Conservation (phyloP, 2,329 filamentous ascomycete genomes). For the Bipolaris oryzae region DNA sequence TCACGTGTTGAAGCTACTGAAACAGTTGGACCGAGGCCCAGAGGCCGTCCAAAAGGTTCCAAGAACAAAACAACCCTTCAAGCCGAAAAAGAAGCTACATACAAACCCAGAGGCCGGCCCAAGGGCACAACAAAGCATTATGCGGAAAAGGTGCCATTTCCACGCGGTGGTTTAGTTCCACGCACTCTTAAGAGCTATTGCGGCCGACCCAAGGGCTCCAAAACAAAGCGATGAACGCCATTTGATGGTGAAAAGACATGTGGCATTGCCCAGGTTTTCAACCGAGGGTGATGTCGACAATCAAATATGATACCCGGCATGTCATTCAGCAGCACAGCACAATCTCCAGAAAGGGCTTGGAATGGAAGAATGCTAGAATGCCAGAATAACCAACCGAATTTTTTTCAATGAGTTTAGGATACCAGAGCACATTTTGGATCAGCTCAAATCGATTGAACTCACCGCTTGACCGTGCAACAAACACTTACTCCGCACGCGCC, state of each 20-base stretch:
- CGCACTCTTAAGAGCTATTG: not conserved
- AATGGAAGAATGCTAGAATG: not conserved
- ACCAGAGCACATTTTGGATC: not conserved
- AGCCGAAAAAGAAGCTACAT: not conserved
- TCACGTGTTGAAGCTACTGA: not conserved
- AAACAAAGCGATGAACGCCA: conserved; percentile 14
- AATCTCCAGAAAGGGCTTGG: not conserved
- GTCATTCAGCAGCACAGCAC: not conserved
- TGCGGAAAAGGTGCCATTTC: conserved; percentile 1
- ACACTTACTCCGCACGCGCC: not conserved
- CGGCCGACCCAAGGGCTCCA: conserved; percentile 28
- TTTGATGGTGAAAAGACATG: not conserved
- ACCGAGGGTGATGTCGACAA: not conserved
- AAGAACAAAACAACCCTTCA: not conserved
- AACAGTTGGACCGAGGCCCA: not conserved
- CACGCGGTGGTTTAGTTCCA: conserved; percentile 7
- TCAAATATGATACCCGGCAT: not conserved
- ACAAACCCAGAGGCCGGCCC: conserved; percentile 7
- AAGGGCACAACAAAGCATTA: not conserved
- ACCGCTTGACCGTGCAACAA: not conserved
- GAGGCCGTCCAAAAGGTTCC: conserved; percentile 4
- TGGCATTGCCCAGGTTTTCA: not conserved
- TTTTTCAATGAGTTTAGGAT: not conserved
- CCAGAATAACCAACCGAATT: not conserved
- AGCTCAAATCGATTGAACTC: not conserved